A percentile compares a stretch with the other conserved stretches of the same genome.
These are phyloP conservation scores for Neostapfia colusana DNA, from an alignment of 176 grass and related monocot genomes.

Conservation along the genomic window DNA sequence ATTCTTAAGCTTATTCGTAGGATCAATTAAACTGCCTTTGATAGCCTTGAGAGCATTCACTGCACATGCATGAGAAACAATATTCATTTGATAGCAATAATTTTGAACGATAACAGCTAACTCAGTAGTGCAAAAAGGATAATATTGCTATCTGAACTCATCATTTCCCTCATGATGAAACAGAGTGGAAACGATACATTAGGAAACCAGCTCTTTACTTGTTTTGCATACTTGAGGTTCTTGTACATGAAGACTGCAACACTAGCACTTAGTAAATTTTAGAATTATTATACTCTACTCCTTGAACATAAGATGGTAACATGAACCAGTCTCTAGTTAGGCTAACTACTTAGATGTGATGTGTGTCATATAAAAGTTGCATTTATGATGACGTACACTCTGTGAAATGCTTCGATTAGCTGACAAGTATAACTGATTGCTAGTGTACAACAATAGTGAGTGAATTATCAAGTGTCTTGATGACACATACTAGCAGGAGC, in stretches of 20 bases:
- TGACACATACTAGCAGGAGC: neutral
- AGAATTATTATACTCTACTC: neutral
- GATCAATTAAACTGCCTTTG: constrained; percentile 61
- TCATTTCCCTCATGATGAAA: neutral
- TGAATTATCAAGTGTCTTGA: no score
- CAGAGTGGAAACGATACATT: neutral
- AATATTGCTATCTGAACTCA: constrained; percentile 7
- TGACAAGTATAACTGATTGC: no score
- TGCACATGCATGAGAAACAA: constrained; percentile 38
- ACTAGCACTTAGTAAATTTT: neutral
- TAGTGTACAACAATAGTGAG: no score
- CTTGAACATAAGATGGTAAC: neutral
- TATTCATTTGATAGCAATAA: constrained; percentile 1
- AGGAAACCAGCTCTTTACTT: neutral
- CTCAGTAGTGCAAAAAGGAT: neutral
- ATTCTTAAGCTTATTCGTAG: constrained; percentile 61
- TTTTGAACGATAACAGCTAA: neutral
- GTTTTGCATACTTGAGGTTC: neutral
- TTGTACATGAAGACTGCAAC: neutral
- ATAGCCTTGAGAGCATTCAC: constrained; percentile 64
- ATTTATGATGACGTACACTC: no score
- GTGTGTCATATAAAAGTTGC: no score
- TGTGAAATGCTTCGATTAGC: no score
- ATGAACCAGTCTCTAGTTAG: neutral
- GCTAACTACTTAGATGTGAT: no score